phyloP scores from a whole-genome alignment of 73 alveolate species.

The Symbiodinium natans region DNA sequence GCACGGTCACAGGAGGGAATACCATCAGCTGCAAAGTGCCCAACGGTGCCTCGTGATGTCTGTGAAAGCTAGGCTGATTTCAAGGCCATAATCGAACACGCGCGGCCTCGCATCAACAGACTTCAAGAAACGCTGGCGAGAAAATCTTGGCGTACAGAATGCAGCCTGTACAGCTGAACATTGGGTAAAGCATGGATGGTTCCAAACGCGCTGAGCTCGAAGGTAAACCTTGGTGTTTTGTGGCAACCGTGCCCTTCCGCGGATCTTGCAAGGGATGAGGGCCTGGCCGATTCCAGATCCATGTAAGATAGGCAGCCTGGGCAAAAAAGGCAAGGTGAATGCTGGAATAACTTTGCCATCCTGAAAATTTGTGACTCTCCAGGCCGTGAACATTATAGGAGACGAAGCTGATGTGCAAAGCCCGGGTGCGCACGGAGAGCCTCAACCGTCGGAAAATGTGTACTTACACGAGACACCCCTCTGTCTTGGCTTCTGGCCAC shows the following conservation, averaged over 20 bases:
- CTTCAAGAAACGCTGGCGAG: neutral
- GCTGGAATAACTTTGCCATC: too few species aligned
- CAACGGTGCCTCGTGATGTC: conserved; percentile 18
- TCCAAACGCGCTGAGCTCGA: conserved; percentile 74
- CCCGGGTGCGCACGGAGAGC: conserved; percentile 31
- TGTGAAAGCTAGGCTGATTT: neutral
- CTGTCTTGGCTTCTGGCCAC: neutral
- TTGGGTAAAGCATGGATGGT: conserved; percentile 37
- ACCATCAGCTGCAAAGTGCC: neutral
- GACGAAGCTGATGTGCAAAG: conserved; percentile 71
- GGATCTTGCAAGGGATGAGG: neutral
- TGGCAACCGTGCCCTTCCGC: neutral
- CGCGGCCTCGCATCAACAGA: conserved; percentile 32
- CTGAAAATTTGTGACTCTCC: neutral
- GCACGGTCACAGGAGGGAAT: neutral
- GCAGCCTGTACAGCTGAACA: conserved; percentile 37
- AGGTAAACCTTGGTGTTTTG: conserved; percentile 7
- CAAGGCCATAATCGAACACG: conserved; percentile 65
- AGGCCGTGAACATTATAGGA: conserved; percentile 23
- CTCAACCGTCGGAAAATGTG: neutral
- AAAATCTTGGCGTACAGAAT: neutral
- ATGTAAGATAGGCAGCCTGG: conserved; percentile 17
- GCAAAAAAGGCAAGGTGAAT: too few species aligned
- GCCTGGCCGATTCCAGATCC: conserved; percentile 46
- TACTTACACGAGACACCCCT: neutral